Conservation (phyloP, 2,329 filamentous ascomycete species). For the Botrytis galanthina region DNA sequence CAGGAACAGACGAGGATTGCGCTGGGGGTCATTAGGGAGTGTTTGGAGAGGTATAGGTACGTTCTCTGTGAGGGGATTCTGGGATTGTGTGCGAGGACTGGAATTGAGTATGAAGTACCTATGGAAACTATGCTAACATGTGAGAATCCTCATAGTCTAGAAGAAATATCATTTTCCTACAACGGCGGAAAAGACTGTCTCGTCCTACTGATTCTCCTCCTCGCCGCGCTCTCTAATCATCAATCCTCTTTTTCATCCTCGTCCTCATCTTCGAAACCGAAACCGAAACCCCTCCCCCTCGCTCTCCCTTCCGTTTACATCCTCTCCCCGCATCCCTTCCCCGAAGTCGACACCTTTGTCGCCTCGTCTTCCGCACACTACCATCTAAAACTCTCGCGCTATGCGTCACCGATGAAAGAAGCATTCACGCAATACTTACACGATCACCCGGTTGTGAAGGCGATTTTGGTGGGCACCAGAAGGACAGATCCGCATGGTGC, state of each 20-base stretch:
- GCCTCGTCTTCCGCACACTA: slow-evolving; percentile 63
- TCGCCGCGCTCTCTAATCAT: slow-evolving; percentile 45
- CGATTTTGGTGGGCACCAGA: slow-evolving; percentile 84
- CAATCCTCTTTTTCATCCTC: slow-evolving; percentile 39
- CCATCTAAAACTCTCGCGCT: slow-evolving; percentile 71
- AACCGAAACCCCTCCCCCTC: slow-evolving; percentile 39
- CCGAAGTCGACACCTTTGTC: slow-evolving; percentile 84
- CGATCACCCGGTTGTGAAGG: slow-evolving; percentile 62
- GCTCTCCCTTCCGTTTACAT: slow-evolving; percentile 82
- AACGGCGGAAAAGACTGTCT: slow-evolving; percentile 98
- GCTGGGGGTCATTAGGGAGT: slow-evolving; percentile 70
- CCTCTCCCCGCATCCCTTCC: slow-evolving; percentile 77
- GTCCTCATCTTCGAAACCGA: slow-evolving; percentile 20
- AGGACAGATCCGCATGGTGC: slow-evolving; percentile 90
- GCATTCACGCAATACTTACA: slow-evolving; percentile 76
- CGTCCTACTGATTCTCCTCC: slow-evolving; percentile 83
- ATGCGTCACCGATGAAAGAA: slow-evolving; percentile 74
- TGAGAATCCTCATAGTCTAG: slow-evolving; percentile 51
- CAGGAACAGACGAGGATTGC: slow-evolving; percentile 74
- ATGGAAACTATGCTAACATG: background rate
- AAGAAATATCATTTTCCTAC: slow-evolving; percentile 85
- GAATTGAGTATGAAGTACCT: slow-evolving; percentile 7
- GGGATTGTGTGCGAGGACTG: background rate
- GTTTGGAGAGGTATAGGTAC: slow-evolving; percentile 72
- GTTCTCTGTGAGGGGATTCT: background rate